phyloP scores from a whole-genome alignment of 495 filamentous ascomycete species.

The Xylaria intraflava region DNA sequence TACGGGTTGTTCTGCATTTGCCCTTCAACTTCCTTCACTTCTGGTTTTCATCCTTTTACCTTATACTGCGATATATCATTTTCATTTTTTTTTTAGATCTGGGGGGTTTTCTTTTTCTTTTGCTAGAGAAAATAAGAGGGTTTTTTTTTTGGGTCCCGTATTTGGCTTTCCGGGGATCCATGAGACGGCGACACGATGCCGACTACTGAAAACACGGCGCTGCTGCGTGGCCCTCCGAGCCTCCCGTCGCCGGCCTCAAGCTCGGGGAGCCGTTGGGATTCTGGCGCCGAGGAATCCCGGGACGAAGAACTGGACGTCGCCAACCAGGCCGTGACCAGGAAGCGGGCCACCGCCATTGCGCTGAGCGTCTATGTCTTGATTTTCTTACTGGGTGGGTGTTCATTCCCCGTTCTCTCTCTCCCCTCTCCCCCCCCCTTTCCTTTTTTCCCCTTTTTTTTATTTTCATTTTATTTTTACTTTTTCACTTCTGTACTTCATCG shows the following conservation, averaged over 20 bases:
- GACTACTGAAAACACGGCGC: slow-evolving; percentile 31
- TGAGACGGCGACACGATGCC: background rate
- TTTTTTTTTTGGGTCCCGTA: no score
- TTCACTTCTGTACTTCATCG: no score
- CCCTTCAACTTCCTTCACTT: no score
- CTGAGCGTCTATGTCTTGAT: slow-evolving; percentile 40
- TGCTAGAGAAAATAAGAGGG: no score
- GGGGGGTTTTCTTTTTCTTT: no score
- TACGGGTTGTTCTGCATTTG: no score
- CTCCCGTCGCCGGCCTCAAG: background rate
- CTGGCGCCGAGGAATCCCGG: background rate
- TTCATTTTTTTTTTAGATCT: no score
- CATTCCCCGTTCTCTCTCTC: background rate
- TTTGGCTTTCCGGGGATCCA: no score
- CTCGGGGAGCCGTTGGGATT: background rate
- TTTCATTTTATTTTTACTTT: no score
- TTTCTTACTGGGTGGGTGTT: slow-evolving; percentile 41
- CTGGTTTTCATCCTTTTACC: no score
- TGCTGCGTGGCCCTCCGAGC: slow-evolving; percentile 32
- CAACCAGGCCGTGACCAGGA: slow-evolving; percentile 22
- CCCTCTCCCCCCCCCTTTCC: background rate
- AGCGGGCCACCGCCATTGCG: slow-evolving; percentile 26
- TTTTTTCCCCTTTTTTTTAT: background rate
- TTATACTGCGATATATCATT: no score
- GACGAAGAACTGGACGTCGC: slow-evolving; percentile 20